Percentiles rank a stretch among this genome's conserved stretches.
These are phyloP conservation scores for Aspergillus aculeatus DNA, from an alignment of 2,329 filamentous ascomycete species.

Conservation along the genomic window DNA sequence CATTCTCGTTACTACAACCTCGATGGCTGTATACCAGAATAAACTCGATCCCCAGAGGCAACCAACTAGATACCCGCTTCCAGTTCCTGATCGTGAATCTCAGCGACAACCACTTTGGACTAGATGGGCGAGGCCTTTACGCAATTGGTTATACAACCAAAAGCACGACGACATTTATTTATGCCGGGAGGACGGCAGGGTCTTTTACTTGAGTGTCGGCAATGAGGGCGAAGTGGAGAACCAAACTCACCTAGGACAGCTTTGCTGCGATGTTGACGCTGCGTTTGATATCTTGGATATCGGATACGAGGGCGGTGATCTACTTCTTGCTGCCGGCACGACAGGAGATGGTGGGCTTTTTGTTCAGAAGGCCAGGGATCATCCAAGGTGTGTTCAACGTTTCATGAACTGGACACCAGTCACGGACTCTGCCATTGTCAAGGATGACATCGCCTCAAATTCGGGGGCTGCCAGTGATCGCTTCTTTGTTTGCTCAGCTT, in stretches of 20 bases:
- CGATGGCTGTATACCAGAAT: constrained; percentile 52
- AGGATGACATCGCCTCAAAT: constrained; percentile 13
- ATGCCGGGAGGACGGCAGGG: constrained; percentile 79
- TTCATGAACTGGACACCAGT: constrained; percentile 63
- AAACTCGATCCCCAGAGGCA: constrained; percentile 31
- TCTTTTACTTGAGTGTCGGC: constrained; percentile 70
- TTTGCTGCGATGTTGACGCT: constrained; percentile 72
- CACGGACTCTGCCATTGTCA: constrained; percentile 45
- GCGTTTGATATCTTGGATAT: constrained; percentile 72
- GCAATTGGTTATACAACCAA: constrained; percentile 61
- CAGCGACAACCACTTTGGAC: constrained; percentile 65
- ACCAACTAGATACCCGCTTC: constrained; percentile 32
- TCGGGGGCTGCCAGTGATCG: constrained; percentile 49
- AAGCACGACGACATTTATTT: constrained; percentile 79
- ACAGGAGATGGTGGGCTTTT: constrained; percentile 76
- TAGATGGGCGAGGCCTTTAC: constrained; percentile 76
- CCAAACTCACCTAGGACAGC: constrained; percentile 61
- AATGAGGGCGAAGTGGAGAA: constrained; percentile 55
- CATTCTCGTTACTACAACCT: constrained; percentile 62
- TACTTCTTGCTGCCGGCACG: constrained; percentile 77
- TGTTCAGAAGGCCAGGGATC: constrained; percentile 61
- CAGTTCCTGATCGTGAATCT: constrained; percentile 26
- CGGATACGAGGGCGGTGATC: constrained; percentile 66
- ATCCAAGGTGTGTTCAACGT: constrained; percentile 55
- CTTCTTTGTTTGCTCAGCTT: constrained; percentile 67